Conservation (phyloP, 768 basidiomycete genomes). For the Hortiboletus flavorubellus region DNA sequence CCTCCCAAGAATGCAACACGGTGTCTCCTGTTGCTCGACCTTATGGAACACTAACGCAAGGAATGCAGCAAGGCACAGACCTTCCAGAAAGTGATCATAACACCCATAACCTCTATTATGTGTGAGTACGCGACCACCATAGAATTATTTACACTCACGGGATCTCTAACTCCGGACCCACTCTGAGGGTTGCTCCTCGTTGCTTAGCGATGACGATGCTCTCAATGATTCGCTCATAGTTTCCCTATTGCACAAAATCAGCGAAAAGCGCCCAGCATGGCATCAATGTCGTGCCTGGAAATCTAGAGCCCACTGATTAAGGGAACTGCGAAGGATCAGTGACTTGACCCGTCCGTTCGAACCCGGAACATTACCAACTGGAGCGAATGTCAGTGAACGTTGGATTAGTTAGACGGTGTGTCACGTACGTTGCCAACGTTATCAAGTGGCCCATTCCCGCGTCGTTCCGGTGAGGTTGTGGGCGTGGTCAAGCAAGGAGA, state of each 20-base stretch:
- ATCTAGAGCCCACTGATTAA: conserved; percentile 97
- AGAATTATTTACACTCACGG: conserved; percentile 48
- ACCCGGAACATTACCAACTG: conserved; percentile 24
- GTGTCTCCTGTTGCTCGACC: conserved; percentile 71
- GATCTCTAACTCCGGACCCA: conserved; percentile 96
- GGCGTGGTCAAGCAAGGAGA: background rate
- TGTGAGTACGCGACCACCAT: background rate
- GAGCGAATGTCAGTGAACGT: background rate
- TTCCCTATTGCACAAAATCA: conserved; percentile 56
- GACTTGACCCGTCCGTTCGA: background rate
- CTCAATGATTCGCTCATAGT: conserved; percentile 83
- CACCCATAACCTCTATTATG: conserved; percentile 87
- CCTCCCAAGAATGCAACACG: conserved; percentile 95
- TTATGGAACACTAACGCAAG: background rate
- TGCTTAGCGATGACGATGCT: conserved; percentile 88
- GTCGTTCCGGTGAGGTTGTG: background rate
- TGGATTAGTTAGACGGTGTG: background rate
- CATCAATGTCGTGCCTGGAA: conserved; percentile 62
- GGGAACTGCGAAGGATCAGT: conserved; percentile 53
- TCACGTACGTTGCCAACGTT: conserved; percentile 79
- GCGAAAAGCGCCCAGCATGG: background rate
- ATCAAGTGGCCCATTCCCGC: conserved; percentile 75
- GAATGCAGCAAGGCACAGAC: conserved; percentile 35
- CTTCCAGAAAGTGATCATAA: conserved; percentile 96
- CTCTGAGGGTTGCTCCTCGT: conserved; percentile 84